phyloP scores from a whole-genome alignment of 345 rosid genomes.

The Turritis glabra region DNA sequence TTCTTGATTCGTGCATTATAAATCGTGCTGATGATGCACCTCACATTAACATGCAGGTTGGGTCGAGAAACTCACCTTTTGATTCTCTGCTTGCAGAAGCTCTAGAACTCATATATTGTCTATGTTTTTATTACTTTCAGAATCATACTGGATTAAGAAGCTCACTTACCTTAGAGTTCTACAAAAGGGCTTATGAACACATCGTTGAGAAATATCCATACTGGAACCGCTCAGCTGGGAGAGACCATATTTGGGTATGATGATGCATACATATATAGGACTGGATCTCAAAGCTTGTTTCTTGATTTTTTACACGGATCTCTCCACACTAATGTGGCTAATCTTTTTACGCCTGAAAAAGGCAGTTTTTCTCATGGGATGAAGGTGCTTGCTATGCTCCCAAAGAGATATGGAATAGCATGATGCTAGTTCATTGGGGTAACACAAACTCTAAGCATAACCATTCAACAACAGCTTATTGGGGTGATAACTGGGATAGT shows the following conservation, averaged over 20 bases:
- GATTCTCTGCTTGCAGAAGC: constrained; percentile 1
- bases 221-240: constrained; percentile 88
- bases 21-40: constrained; percentile 94
- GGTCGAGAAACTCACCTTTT: constrained; percentile 4
- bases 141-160: constrained; percentile 82
- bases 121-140: constrained; percentile 48
- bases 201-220: constrained; percentile 67
- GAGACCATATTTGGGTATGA: constrained; percentile 97
- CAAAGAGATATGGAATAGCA: constrained; percentile 98
- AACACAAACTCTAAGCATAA: constrained; percentile 95
- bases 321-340: constrained; percentile 37
- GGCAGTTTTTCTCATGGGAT: constrained; percentile 99
- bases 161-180: constrained; percentile 85
- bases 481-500: constrained; percentile 82
- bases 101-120: constrained; percentile 9
- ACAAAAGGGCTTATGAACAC: constrained; percentile 72
- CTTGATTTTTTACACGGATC: not conserved
- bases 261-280: constrained; percentile 7
- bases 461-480: constrained; percentile 89
- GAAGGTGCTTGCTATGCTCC: constrained; percentile 99
- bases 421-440: constrained; percentile 99
- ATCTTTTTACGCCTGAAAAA: constrained; percentile 41
- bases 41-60: constrained; percentile 74
- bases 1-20: constrained; percentile 95
- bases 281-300: constrained; percentile 4